Conservation (phyloP, 148 eudicot genomes). For the Rhododendron ovatum region DNA sequence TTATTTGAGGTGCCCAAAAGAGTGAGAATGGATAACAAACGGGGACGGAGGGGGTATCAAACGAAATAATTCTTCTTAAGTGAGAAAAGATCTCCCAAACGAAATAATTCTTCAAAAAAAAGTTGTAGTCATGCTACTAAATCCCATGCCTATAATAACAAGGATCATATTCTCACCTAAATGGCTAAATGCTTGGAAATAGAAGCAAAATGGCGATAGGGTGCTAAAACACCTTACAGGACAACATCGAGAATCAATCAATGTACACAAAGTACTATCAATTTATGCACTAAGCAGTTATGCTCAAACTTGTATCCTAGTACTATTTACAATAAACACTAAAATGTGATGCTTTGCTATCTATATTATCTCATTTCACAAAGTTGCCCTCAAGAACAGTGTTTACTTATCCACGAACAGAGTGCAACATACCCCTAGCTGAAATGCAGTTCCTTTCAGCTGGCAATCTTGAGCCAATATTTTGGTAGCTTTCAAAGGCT, state of each 20-base stretch:
- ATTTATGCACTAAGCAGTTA: too few relatives aligned
- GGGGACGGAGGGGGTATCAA: background rate
- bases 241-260: background rate
- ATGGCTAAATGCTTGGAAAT: background rate
- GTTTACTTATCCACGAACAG: background rate
- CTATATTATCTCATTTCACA: background rate
- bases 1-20: too few relatives aligned
- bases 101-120: too few relatives aligned
- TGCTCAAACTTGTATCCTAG: background rate
- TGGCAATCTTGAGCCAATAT: conserved; percentile 86
- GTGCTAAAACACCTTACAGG: background rate
- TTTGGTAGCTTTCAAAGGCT: conserved; percentile 76
- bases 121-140: background rate
- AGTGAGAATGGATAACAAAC: too few relatives aligned
- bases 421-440: conserved; percentile 60
- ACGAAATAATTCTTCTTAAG: background rate
- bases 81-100: background rate
- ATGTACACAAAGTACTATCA: background rate
- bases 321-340: background rate
- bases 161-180: background rate
- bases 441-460: conserved; percentile 81
- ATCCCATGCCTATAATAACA: background rate
- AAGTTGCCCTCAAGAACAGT: background rate
- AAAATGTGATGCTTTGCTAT: background rate
- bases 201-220: background rate